These are phyloP conservation scores for Diaporthe vexans DNA, from an alignment of 2,329 filamentous ascomycete genomes.

Conservation along the genomic window DNA sequence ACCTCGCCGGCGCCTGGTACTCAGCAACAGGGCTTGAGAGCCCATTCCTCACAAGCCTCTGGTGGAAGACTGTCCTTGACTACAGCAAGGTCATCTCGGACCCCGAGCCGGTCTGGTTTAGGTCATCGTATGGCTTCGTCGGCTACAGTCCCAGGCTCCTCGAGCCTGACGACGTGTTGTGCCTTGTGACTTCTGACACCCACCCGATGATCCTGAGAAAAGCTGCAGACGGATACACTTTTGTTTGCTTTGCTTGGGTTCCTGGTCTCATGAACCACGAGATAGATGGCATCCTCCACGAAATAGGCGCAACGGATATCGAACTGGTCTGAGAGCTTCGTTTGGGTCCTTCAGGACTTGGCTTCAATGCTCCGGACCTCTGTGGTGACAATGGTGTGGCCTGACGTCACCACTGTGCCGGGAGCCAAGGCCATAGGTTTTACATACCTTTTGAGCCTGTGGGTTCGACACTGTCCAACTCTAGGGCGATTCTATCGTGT, in stretches of 20 bases:
- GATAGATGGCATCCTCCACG: background rate
- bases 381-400: too few species aligned
- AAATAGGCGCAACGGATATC: constrained; percentile 2
- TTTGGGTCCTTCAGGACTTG: too few species aligned
- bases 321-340: background rate
- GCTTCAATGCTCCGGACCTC: too few species aligned
- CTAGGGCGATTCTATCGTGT: background rate
- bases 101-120: constrained; percentile 15
- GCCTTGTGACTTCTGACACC: constrained; percentile 14
- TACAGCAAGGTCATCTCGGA: constrained; percentile 21
- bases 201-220: constrained; percentile 25
- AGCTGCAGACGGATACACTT: background rate
- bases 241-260: constrained; percentile 16
- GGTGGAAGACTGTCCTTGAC: constrained; percentile 28
- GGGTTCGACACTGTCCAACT: background rate
- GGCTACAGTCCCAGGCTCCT: constrained; percentile 19
- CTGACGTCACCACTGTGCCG: constrained; percentile 34
- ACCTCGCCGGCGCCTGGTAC: constrained; percentile 16
- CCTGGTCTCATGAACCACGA: constrained; percentile 16
- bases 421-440: background rate
- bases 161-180: constrained; percentile 16
- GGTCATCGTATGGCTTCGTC: constrained; percentile 5
- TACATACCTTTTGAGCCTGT: background rate
- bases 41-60: constrained; percentile 4
- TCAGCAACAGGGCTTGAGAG: constrained; percentile 20